phyloP scores from a whole-genome alignment of 805 yeast genomes.

The Grigorovia transvaalensis region DNA sequence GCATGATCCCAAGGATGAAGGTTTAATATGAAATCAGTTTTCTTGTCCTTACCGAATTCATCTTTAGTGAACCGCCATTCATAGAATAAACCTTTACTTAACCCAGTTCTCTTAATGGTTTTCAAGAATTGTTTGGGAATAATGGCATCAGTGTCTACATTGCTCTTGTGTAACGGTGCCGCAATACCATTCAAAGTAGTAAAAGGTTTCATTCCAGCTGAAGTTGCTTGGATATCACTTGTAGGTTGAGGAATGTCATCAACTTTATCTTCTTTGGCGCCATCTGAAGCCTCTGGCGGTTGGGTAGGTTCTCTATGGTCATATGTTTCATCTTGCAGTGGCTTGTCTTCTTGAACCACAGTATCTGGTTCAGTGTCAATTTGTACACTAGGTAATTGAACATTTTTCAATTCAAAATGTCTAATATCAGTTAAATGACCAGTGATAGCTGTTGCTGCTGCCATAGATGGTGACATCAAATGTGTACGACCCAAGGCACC shows the following conservation, averaged over 20 bases:
- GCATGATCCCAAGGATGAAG: constrained; percentile 73
- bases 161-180: constrained; percentile 90
- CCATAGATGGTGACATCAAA: constrained; percentile 98
- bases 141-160: constrained; percentile 96
- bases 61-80: constrained; percentile 74
- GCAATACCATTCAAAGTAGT: constrained; percentile 70
- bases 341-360: constrained; percentile 25
- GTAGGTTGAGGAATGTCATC: constrained; percentile 48
- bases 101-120: constrained; percentile 95
- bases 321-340: constrained; percentile 57
- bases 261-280: constrained; percentile 43
- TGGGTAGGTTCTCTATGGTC: constrained; percentile 55
- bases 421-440: constrained; percentile 91
- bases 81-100: constrained; percentile 78
- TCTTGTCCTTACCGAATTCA: constrained; percentile 57
- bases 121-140: constrained; percentile 97
- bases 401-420: constrained; percentile 55
- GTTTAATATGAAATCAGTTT: constrained; percentile 87
- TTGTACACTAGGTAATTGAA: constrained; percentile 47
- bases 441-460: constrained; percentile 93
- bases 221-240: constrained; percentile 23
- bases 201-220: constrained; percentile 65
- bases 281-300: constrained; percentile 40
- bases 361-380: constrained; percentile 34
- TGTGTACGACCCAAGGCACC: constrained; percentile 95